Evolutionary conservation across 495 filamentous ascomycete species (phyloP).

Genomic region (Tuber indicum): DNA sequence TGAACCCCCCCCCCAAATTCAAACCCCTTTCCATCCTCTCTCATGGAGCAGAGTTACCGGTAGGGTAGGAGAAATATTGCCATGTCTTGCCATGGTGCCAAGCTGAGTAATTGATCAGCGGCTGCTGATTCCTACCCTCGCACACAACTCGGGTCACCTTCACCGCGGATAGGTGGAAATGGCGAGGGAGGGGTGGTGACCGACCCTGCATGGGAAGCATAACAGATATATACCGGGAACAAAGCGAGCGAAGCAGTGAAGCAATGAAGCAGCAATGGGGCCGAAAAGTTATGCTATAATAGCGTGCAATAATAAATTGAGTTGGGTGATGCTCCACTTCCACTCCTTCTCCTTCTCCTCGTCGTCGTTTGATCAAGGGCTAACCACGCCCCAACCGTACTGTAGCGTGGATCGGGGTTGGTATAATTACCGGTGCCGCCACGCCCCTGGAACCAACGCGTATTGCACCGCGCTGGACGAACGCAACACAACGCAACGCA

Average conservation of each 20-base stretch:
- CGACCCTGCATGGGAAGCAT: background rate
- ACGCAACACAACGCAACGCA: background rate
- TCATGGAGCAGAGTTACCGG: background rate
- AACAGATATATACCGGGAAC: background rate
- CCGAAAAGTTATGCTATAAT: background rate
- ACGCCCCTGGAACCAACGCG: background rate
- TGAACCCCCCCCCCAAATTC: too few species aligned
- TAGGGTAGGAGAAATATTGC: background rate
- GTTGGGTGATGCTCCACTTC: background rate
- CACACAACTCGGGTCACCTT: background rate
- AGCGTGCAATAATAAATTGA: background rate
- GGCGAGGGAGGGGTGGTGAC: conserved; percentile 3
- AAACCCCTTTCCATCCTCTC: background rate
- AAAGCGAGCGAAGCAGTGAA: background rate
- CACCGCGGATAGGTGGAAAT: background rate
- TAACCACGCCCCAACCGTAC: background rate
- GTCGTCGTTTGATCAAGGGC: background rate
- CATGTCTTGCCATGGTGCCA: background rate
- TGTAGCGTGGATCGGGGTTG: background rate
- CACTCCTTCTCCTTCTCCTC: background rate
- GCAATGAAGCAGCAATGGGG: background rate
- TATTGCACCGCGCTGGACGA: background rate
- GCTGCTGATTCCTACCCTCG: too few species aligned
- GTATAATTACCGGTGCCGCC: background rate
- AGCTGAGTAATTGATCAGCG: background rate